phyloP scores from a whole-genome alignment of 1,139 yeast species.

The Candida buenavistaensis region DNA sequence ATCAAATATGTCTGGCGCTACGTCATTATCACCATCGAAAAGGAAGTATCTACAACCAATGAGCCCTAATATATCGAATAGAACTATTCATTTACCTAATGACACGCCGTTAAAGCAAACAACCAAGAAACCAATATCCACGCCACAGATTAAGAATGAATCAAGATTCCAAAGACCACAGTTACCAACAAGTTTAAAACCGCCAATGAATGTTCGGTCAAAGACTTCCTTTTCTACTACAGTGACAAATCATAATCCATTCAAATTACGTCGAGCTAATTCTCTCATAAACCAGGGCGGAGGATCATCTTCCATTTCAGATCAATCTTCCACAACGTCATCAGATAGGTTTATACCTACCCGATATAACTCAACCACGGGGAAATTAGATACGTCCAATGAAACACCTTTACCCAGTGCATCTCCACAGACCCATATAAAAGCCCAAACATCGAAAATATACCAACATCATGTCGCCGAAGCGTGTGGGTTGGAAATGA shows the following conservation, averaged over 20 bases:
- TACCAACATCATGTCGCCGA: conserved; percentile 88
- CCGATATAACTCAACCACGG: conserved; percentile 42
- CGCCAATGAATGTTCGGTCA: conserved; percentile 14
- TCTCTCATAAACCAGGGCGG: conserved; percentile 32
- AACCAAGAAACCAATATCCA: not conserved
- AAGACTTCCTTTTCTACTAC: conserved; percentile 12
- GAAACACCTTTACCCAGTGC: conserved; percentile 42
- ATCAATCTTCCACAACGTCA: conserved; percentile 24
- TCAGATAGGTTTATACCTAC: conserved; percentile 49
- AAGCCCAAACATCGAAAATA: conserved; percentile 67
- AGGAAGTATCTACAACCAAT: conserved; percentile 36
- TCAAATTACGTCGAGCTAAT: conserved; percentile 36
- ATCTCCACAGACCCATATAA: conserved; percentile 56
- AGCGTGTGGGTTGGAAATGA: conserved; percentile 88
- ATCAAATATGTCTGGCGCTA: conserved; percentile 1
- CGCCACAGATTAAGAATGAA: conserved; percentile 4
- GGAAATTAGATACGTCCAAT: conserved; percentile 35
- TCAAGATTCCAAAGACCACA: conserved; percentile 20
- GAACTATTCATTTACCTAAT: conserved; percentile 19
- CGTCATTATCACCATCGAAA: conserved; percentile 27
- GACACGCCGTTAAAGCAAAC: conserved; percentile 11
- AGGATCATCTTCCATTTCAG: conserved; percentile 23
- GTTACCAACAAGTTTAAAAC: conserved; percentile 18
- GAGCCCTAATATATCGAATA: conserved; percentile 44
- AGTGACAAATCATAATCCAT: conserved; percentile 16